Evolutionary conservation across 768 basidiomycete species (phyloP), one percentile per base, ranked within the genome.

Genomic region (Fistulinella prunicolor): DNA sequence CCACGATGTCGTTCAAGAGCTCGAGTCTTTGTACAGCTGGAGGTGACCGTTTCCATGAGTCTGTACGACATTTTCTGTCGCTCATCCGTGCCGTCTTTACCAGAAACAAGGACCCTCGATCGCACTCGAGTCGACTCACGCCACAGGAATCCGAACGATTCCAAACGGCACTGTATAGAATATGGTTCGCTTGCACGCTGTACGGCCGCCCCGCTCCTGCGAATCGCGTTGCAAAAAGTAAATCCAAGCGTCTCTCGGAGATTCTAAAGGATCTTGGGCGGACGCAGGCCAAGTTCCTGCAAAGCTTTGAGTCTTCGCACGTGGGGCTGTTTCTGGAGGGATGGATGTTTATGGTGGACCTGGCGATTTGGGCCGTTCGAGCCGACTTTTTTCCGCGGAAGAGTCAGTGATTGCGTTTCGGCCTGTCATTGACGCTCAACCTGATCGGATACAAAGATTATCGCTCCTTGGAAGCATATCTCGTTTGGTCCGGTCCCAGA

Each of bases 81-180:
- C 56, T 54, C 46, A 58, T 38, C 20, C 19, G 13, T n/a, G 40
- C 2, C 4, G 13, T 36, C n/a, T 35, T 23, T n/a, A n/a, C n/a
- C 38, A 74, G 75, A 44, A 44, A 69, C 49, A 72, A 74, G 48
- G 69, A 74, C 48, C 67, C 68, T 9, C 51, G 56, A 14, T 70
- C 63, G n/a, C 19, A 24, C 4, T 57, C 46, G 14, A 71, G 67
- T 46, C 54, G 46, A 14, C 60, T 74, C 8, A 53, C 67, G 10
- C 23, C 36, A 2, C 21, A 19, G 7, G 74, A 76, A 47, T 67
- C 70, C n/a, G 30, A 53, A n/a, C 60, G 56, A 8, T 70, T 70
- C 36, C 53, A 52, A 9, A 36, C 49, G 5, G 70, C 64, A 6
- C 12, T 68, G 41, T 68, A 68, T 44, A 59, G 67, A 10, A 52